Conservation (phyloP, 352 stramenopile species). For the Phytophthora capsici region DNA sequence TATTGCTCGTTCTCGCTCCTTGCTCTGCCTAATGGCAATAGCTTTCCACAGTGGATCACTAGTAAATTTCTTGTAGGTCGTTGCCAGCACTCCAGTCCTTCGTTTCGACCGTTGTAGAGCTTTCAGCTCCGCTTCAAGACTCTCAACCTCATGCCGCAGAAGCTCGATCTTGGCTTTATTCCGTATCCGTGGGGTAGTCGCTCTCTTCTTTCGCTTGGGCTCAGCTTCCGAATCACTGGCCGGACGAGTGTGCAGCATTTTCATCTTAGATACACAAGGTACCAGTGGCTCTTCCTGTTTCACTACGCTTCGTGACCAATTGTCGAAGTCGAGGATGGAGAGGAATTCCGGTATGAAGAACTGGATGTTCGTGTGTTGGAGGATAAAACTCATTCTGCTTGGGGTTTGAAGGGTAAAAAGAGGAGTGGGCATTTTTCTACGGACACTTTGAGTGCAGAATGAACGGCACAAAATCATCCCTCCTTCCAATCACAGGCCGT, state of each 20-base stretch:
- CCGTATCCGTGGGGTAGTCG: conserved; percentile 10
- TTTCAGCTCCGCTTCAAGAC: conserved; percentile 22
- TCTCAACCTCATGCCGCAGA: conserved; percentile 23
- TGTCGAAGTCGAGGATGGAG: conserved; percentile 23
- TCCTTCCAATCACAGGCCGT: neutral
- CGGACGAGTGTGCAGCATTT: neutral
- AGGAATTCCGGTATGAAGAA: conserved; percentile 21
- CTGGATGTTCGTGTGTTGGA: conserved; percentile 6
- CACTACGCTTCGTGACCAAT: neutral
- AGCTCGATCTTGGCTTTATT: conserved; percentile 39
- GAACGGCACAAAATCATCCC: too few relatives aligned
- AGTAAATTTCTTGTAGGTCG: neutral
- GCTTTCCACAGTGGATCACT: conserved; percentile 15
- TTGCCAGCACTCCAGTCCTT: neutral
- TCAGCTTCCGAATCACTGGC: neutral
- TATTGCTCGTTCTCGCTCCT: conserved; percentile 22
- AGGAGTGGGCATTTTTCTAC: conserved; percentile 11
- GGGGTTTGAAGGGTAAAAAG: neutral
- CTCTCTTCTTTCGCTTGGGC: neutral
- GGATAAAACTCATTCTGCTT: conserved; percentile 20
- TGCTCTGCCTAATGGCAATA: conserved; percentile 21
- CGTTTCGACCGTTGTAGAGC: conserved; percentile 8
- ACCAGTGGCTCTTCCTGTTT: neutral
- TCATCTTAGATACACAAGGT: neutral
- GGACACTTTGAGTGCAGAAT: neutral